phyloP scores from a whole-genome alignment of 768 basidiomycete genomes.

The Mycena crocata region DNA sequence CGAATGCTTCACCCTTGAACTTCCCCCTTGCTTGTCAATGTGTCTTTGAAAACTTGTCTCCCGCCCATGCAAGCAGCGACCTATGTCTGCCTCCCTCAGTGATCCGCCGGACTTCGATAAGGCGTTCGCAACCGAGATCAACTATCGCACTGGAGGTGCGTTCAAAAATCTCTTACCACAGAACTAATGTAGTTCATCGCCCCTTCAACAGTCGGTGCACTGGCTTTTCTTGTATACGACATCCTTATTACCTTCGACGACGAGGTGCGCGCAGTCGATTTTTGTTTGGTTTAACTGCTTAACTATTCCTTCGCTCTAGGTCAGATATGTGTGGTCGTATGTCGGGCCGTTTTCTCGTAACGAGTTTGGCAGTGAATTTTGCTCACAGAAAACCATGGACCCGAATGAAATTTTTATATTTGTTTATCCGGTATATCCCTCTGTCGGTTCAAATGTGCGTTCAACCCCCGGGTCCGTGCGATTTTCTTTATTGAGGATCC shows the following conservation, averaged over 20 bases:
- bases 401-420: conserved; percentile 50
- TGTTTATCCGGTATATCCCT: conserved; percentile 52
- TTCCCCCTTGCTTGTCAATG: not conserved
- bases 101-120: conserved; percentile 6
- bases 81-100: not conserved
- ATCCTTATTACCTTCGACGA: conserved; percentile 53
- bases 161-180: not conserved
- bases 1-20: no score
- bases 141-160: conserved; percentile 24
- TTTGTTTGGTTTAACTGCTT: not conserved
- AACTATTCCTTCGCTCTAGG: conserved; percentile 35
- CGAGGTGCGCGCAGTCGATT: conserved; percentile 43
- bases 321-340: conserved; percentile 56
- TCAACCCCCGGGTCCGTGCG: not conserved
- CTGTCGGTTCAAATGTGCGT: conserved; percentile 50
- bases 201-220: conserved; percentile 46
- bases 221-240: conserved; percentile 55
- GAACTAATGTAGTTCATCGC: not conserved
- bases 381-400: conserved; percentile 43
- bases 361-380: conserved; percentile 9
- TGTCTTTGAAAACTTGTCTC: not conserved
- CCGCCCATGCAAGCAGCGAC: conserved; percentile 11
- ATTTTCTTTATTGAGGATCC: not conserved
- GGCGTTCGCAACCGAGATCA: conserved; percentile 15
- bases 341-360: conserved; percentile 33